Evolutionary conservation across 176 grass and related monocot genomes (phyloP).

Genomic region (Poa pratensis): DNA sequence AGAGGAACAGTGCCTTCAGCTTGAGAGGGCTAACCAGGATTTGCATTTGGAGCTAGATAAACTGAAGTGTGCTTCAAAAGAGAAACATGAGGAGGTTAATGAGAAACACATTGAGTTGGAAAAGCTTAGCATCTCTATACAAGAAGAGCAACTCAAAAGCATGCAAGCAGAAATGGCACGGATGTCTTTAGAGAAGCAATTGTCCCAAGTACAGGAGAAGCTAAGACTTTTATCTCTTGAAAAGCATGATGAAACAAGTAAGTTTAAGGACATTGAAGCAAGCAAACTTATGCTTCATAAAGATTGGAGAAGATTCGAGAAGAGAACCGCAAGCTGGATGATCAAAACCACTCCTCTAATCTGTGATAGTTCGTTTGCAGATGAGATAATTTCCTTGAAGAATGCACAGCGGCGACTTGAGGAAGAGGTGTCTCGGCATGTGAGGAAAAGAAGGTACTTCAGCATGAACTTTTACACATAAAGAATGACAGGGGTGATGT

Average conservation of each 20-base stretch:
- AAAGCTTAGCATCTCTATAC: constrained; percentile 72
- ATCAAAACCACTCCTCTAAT: constrained; percentile 69
- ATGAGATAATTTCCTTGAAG: constrained; percentile 90
- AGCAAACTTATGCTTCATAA: constrained; percentile 59
- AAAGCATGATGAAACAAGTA: constrained; percentile 63
- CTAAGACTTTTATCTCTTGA: constrained; percentile 63
- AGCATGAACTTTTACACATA: constrained; percentile 68
- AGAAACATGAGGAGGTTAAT: constrained; percentile 60
- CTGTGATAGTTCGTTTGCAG: constrained; percentile 76
- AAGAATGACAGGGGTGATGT: constrained; percentile 69
- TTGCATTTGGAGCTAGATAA: constrained; percentile 70
- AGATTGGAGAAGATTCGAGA: constrained; percentile 60
- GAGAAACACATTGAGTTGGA: constrained; percentile 75
- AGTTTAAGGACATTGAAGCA: constrained; percentile 57
- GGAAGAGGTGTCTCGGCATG: constrained; percentile 63
- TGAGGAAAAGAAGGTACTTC: constrained; percentile 74
- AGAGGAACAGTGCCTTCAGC: constrained; percentile 58
- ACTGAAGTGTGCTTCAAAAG: constrained; percentile 60
- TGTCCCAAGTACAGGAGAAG: constrained; percentile 70
- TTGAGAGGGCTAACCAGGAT: constrained; percentile 72
- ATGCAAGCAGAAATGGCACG: constrained; percentile 79
- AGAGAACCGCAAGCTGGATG: constrained; percentile 72
- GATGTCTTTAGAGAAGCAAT: constrained; percentile 71
- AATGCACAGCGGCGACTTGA: constrained; percentile 62
- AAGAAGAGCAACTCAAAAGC: constrained; percentile 76